These are phyloP conservation scores for Carpinus viminea DNA, from an alignment of 306 rosid genomes.

Conservation along the genomic window DNA sequence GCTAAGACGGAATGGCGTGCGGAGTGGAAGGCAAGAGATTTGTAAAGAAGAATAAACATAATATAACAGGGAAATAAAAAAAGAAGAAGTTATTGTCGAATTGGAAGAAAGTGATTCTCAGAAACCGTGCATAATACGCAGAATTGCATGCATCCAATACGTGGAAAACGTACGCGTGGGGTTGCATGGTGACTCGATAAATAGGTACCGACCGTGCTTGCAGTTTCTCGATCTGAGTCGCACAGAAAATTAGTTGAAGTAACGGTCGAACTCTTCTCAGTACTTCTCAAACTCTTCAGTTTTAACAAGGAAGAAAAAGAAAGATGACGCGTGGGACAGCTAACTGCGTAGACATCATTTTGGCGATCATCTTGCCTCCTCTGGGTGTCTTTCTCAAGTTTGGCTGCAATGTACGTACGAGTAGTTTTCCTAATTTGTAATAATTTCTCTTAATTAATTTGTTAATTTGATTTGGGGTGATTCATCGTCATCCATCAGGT, in stretches of 20 bases:
- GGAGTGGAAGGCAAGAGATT: too few species aligned
- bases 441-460: not conserved
- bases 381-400: conserved; percentile 89
- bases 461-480: not conserved
- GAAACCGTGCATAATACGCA: conserved; percentile 24
- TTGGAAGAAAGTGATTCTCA: not conserved
- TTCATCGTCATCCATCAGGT: conserved; percentile 35
- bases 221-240: not conserved
- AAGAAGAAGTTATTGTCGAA: too few species aligned
- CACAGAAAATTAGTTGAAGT: too few species aligned
- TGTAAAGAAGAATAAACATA: too few species aligned
- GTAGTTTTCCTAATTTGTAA: too few species aligned
- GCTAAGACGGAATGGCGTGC: too few species aligned
- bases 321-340: conserved; percentile 51
- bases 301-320: too few species aligned
- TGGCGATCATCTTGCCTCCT: conserved; percentile 85
- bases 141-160: not conserved
- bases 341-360: conserved; percentile 62
- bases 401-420: conserved; percentile 54
- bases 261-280: too few species aligned
- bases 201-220: not conserved
- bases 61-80: too few species aligned
- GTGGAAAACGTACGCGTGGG: too few species aligned
- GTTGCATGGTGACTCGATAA: conserved; percentile 12
- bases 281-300: too few species aligned